Conservation (phyloP, 192 early-diverging fungal species). For the Diversispora eburnea region DNA sequence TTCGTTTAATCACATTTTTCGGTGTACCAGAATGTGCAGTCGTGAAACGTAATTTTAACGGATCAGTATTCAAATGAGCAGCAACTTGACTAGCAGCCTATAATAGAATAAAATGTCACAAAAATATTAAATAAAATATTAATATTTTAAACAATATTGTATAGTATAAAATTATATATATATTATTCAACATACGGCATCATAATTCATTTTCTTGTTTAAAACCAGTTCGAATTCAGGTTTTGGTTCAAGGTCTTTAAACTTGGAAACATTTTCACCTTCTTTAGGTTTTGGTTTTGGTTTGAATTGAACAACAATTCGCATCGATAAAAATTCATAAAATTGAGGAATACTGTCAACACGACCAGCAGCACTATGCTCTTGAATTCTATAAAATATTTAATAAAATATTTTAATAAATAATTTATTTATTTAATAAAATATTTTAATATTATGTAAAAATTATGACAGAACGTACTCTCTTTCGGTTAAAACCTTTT, state of each 20-base stretch:
- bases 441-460: no score
- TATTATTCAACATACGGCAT: neutral
- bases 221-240: neutral
- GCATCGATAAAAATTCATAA: neutral
- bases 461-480: no score
- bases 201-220: neutral
- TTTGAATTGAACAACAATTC: neutral
- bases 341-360: neutral
- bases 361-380: neutral
- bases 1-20: constrained; percentile 33
- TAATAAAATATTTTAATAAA: no score
- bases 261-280: no score
- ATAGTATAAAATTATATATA: neutral
- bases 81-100: neutral
- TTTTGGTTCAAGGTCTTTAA: neutral
- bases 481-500: no score
- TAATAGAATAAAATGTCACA: neutral
- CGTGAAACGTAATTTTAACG: constrained; percentile 74
- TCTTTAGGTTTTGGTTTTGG: neutral
- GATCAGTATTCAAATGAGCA: constrained; percentile 16
- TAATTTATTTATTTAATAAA: no score
- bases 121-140: neutral
- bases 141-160: neutral
- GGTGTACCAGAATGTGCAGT: constrained; percentile 31
- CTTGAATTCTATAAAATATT: neutral